Conservation (phyloP, 1,284 basidiomycete genomes). For the Boletellus dicymbophilus region DNA sequence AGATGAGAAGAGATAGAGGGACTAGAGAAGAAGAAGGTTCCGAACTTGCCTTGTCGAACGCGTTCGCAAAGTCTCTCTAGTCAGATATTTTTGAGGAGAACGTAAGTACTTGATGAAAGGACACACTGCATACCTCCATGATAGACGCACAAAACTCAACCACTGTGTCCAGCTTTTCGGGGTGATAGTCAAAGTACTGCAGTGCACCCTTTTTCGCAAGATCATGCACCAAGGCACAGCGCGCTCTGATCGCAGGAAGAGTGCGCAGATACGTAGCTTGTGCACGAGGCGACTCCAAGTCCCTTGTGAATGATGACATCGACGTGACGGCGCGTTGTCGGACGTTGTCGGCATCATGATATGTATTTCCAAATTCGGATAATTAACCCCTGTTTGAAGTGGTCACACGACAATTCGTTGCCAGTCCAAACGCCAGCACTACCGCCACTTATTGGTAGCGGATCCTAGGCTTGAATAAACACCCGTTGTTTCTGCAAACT, state of each 20-base stretch:
- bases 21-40: constrained; percentile 1
- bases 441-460: no score
- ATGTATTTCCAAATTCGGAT: no score
- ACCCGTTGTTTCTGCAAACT: no score
- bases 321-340: neutral
- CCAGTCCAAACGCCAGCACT: no score
- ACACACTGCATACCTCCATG: constrained; percentile 60
- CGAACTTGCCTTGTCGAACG: constrained; percentile 59
- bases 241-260: constrained; percentile 84
- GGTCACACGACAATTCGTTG: constrained; percentile 1
- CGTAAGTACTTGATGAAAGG: neutral
- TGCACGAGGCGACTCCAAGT: constrained; percentile 17
- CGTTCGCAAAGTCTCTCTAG: constrained; percentile 81
- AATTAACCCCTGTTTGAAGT: neutral
- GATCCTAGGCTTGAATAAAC: no score
- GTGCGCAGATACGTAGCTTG: constrained; percentile 80
- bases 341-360: no score
- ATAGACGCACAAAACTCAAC: constrained; percentile 83
- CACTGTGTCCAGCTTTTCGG: constrained; percentile 70
- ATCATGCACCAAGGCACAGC: constrained; percentile 78
- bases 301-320: no score
- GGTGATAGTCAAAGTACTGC: constrained; percentile 86
- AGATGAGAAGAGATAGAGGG: neutral
- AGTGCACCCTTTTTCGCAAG: constrained; percentile 75
- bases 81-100: neutral